Percentiles rank a stretch among this genome's conserved stretches.
These are phyloP conservation scores for Ceriops tagal DNA, from an alignment of 345 rosid genomes.

Conservation along the genomic window DNA sequence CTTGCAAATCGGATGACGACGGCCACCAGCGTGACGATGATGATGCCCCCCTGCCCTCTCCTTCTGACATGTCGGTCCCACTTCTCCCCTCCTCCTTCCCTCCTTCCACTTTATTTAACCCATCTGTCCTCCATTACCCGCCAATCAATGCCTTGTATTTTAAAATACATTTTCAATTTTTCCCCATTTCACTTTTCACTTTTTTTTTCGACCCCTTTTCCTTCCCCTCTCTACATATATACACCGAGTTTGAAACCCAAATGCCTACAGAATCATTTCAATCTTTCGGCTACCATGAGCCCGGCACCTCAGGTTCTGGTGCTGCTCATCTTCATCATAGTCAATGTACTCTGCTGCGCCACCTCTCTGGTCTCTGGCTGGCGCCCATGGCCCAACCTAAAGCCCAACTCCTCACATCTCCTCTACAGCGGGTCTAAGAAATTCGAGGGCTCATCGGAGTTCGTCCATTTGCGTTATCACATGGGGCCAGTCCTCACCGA, in stretches of 20 bases:
- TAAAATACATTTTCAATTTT: neutral
- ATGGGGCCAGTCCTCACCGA: slow-evolving; percentile 92
- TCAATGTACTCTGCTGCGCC: slow-evolving; percentile 29
- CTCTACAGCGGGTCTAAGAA: slow-evolving; percentile 58
- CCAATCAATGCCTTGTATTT: slow-evolving; percentile 40
- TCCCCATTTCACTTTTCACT: too few species aligned
- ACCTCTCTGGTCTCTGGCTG: slow-evolving; percentile 22
- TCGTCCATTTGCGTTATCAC: slow-evolving; percentile 78
- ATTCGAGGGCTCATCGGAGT: slow-evolving; percentile 91
- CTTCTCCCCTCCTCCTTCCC: neutral
- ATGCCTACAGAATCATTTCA: neutral
- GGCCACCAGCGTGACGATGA: slow-evolving; percentile 20
- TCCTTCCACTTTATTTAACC: slow-evolving; percentile 26
- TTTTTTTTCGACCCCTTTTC: too few species aligned
- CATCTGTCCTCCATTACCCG: slow-evolving; percentile 63
- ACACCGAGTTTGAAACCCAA: too few species aligned
- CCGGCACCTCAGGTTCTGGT: neutral
- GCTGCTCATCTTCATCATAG: neutral
- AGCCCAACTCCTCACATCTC: slow-evolving; percentile 48
- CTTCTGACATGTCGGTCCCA: slow-evolving; percentile 17
- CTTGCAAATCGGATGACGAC: slow-evolving; percentile 13
- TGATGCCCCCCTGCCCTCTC: neutral
- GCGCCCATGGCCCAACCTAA: slow-evolving; percentile 71
- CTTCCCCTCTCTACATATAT: neutral
- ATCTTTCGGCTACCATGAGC: neutral